Base-by-base conservation (phyloP, 495 filamentous ascomycete species). In the Monascus purpureus region DNA sequence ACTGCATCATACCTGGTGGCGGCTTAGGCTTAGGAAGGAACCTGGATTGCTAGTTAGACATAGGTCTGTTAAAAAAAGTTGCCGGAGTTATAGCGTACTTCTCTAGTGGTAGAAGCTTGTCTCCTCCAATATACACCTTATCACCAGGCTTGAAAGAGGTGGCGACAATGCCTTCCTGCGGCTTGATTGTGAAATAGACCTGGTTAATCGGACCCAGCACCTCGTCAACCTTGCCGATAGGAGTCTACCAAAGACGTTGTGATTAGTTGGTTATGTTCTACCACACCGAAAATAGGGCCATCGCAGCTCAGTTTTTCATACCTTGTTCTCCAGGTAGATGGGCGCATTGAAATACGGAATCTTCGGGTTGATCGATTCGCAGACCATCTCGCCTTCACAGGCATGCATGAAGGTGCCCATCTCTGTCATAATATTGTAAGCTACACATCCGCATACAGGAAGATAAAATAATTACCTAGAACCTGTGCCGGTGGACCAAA, bases 261-360 rank as follows among this genome's bases (percentile, higher is more conserved):
- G n/a, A n/a, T n/a, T n/a, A n/a, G n/a, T n/a, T n/a, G n/a, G n/a
- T n/a, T n/a, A 23, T 11, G 25, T 23, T 32, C 47, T 47, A 58
- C 48, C 26, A 43, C 26, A 26, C 37, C 3, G 26, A 28, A 28
- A 28, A 13, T 28, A 28, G 22, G 22, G 22, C 11, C 11, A 11
- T 11, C 6, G 22, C 22, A 4, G 13, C n/a, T 12, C 12, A 22
- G 9, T 8, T 22, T 11, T 6, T 43, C 51, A 34, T 49, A 82
- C 82, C 73, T 95, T 96, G 67, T 96, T 96, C 70, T 97, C 87
- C 31, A 96, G 77, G 67, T 87, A 97, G 48, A 96, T 93, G 31
- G 83, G 85, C 24, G 92, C 90, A 64, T 96, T 96, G 77, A 97
- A 97, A 61, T 95, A 93, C 28, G 90, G 90, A 32, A 97, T 80